These are phyloP conservation scores for Trypanosoma theileri DNA, from an alignment of 208 protist genomes.

Conservation along the genomic window DNA sequence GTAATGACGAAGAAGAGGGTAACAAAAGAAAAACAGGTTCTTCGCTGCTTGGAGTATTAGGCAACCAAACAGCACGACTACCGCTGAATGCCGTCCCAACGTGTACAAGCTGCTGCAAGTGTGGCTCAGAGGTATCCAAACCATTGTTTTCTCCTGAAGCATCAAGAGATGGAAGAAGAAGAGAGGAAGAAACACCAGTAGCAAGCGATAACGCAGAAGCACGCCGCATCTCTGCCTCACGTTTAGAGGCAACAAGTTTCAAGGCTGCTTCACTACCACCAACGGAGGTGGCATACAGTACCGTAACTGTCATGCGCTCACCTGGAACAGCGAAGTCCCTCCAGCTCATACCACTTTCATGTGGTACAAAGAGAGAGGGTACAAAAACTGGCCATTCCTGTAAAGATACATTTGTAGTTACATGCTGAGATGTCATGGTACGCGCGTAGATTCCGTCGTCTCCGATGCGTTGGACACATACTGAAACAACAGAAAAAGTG, in stretches of 20 bases:
- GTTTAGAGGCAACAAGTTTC: conserved; percentile 63
- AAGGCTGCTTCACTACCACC: conserved; percentile 65
- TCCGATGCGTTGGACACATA: conserved; percentile 66
- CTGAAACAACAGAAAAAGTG: conserved; percentile 44
- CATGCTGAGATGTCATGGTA: conserved; percentile 29
- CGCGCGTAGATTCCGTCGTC: conserved; percentile 60
- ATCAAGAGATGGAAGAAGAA: neutral
- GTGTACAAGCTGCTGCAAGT: conserved; percentile 25
- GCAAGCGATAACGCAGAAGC: conserved; percentile 18
- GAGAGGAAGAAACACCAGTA: neutral
- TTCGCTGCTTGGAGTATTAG: conserved; percentile 20
- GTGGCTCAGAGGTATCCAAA: conserved; percentile 2
- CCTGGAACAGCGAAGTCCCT: conserved; percentile 61
- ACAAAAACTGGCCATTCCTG: conserved; percentile 48
- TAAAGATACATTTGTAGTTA: conserved; percentile 12
- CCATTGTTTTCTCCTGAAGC: neutral
- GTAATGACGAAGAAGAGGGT: conserved; percentile 21
- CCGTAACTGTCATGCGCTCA: conserved; percentile 67
- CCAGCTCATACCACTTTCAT: conserved; percentile 41
- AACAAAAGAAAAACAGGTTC: conserved; percentile 57
- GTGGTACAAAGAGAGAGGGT: conserved; percentile 57
- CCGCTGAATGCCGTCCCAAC: conserved; percentile 38
- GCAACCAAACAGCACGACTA: conserved; percentile 40
- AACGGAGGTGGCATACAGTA: conserved; percentile 69
- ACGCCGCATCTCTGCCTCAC: conserved; percentile 59